Percentiles rank a stretch among this genome's conserved stretches.
These are phyloP conservation scores for Scenedesmus sp. DNA, from an alignment of 163 green algal species.

Conservation along the genomic window DNA sequence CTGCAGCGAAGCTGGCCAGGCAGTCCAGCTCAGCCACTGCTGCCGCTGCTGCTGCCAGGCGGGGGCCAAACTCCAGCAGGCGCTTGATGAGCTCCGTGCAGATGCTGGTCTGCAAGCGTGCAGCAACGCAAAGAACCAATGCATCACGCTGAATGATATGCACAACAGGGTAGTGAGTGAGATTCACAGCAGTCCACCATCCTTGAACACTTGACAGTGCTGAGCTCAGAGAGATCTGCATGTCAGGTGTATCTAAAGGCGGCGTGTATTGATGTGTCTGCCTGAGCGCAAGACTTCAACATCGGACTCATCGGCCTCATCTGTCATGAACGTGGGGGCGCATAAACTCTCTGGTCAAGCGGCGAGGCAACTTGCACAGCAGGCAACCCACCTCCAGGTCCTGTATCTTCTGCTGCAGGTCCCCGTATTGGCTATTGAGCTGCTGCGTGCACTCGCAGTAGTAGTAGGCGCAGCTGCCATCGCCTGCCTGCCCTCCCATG, in stretches of 20 bases:
- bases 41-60: constrained; percentile 60
- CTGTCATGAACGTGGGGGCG: background rate
- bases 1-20: constrained; percentile 75
- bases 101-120: constrained; percentile 67
- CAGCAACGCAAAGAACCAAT: background rate
- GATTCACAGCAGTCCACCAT: background rate
- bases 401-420: constrained; percentile 87
- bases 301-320: background rate
- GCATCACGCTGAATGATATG: background rate
- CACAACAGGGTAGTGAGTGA: too few species aligned
- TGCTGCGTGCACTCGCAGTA: constrained; percentile 64
- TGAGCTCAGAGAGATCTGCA: too few species aligned
- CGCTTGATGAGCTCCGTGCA: constrained; percentile 76
- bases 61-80: constrained; percentile 57
- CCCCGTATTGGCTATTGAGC: constrained; percentile 81
- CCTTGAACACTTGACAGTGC: background rate
- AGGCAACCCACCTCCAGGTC: constrained; percentile 79
- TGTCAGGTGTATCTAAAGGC: background rate
- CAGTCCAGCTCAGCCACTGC: constrained; percentile 87
- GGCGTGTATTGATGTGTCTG: background rate
- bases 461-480: constrained; percentile 75
- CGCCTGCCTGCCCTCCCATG: background rate
- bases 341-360: background rate
- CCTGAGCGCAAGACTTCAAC: background rate
- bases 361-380: background rate